These are phyloP conservation scores for Astrothelium subdiscretum DNA, from an alignment of 495 filamentous ascomycete species.

Conservation along the genomic window DNA sequence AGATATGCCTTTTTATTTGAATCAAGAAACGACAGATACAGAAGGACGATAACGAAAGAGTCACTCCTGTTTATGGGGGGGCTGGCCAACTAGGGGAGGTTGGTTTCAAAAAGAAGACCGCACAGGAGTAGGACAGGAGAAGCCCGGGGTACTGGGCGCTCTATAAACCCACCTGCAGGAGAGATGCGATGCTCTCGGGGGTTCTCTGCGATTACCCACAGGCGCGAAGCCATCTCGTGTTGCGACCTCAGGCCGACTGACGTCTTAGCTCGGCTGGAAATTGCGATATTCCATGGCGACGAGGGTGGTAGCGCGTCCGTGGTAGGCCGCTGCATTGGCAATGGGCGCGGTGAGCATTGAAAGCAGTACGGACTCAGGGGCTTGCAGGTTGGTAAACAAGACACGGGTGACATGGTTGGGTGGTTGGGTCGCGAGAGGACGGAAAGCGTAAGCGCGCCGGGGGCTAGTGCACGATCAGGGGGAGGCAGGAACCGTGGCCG, in stretches of 20 bases:
- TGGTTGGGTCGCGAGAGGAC: neutral
- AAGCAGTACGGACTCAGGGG: neutral
- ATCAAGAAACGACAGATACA: neutral
- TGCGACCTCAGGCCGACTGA: neutral
- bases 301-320: neutral
- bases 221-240: neutral
- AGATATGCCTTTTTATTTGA: neutral
- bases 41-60: constrained; percentile 3
- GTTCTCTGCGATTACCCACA: neutral
- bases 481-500: neutral
- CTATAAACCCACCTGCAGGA: constrained; percentile 1
- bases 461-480: neutral
- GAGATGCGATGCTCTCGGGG: neutral
- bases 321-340: neutral
- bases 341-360: constrained; percentile 1
- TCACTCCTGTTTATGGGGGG: neutral
- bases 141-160: neutral
- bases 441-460: constrained; percentile 2
- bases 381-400: constrained; percentile 4
- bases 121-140: neutral
- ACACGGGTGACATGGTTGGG: no score
- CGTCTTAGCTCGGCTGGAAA: constrained; percentile 1
- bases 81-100: neutral
- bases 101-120: neutral
- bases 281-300: neutral